Percentiles rank a stretch among this genome's conserved stretches.
phyloP scores from a whole-genome alignment of 2,329 filamentous ascomycete species.

The Neospermospora avenae region DNA sequence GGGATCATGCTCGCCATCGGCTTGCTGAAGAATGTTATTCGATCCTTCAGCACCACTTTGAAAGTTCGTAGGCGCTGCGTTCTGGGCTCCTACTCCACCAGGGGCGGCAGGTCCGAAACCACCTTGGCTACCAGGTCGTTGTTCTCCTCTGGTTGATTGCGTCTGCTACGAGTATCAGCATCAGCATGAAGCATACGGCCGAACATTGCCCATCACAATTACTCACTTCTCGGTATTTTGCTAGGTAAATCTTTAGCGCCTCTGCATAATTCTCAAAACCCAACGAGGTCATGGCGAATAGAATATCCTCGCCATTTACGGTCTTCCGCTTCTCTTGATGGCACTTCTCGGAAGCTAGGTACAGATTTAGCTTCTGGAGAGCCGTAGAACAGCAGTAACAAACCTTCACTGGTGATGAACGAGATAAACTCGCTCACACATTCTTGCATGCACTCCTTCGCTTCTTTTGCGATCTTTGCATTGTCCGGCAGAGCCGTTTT shows the following conservation, averaged over 20 bases:
- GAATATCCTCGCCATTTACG: conserved; percentile 96
- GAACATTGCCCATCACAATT: neutral
- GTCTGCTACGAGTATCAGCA: conserved; percentile 49
- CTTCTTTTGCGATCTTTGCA: conserved; percentile 98
- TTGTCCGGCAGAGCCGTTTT: conserved; percentile 96
- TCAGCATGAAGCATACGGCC: neutral
- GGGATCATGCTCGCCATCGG: conserved; percentile 35
- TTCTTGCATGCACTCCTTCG: conserved; percentile 99
- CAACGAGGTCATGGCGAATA: conserved; percentile 98
- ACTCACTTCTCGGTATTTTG: conserved; percentile 95
- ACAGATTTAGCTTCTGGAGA: conserved; percentile 21
- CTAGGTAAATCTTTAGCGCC: conserved; percentile 95
- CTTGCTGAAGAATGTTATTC: conserved; percentile 35
- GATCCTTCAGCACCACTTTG: conserved; percentile 31
- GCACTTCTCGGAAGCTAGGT: conserved; percentile 92
- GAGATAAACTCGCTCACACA: conserved; percentile 99
- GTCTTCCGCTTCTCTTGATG: conserved; percentile 99
- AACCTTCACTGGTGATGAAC: conserved; percentile 98
- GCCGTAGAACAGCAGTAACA: conserved; percentile 36
- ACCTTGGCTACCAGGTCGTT: conserved; percentile 51
- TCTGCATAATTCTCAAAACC: conserved; percentile 99
- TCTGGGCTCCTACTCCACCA: conserved; percentile 37
- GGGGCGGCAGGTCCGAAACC: conserved; percentile 44
- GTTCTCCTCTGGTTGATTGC: conserved; percentile 69
- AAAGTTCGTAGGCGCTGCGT: conserved; percentile 31